phyloP scores from a whole-genome alignment of 768 basidiomycete genomes.

The Podaxis sp. region DNA sequence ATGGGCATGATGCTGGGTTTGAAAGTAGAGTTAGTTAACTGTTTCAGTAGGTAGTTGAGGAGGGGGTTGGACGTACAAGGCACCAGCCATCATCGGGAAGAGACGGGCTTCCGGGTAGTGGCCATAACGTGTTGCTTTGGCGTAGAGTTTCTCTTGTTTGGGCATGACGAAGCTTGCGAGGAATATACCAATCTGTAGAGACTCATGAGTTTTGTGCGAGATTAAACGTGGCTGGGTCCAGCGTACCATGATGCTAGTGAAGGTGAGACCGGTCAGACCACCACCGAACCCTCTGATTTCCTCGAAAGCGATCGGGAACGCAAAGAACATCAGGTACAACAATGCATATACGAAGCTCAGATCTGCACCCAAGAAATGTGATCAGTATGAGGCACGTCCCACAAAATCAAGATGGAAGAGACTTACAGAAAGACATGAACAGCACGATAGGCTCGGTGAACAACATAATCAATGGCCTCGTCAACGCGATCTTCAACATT shows the following conservation, averaged over 20 bases:
- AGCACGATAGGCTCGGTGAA: slow-evolving; percentile 45
- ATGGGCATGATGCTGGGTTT: slow-evolving; percentile 33
- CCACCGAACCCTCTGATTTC: slow-evolving; percentile 39
- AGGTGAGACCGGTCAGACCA: slow-evolving; percentile 41
- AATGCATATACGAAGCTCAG: slow-evolving; percentile 39
- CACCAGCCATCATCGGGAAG: slow-evolving; percentile 40
- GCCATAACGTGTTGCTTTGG: slow-evolving; percentile 30
- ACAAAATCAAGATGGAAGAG: not conserved
- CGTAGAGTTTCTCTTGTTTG: slow-evolving; percentile 34
- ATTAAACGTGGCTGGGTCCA: not conserved
- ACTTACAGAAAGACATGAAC: slow-evolving; percentile 41
- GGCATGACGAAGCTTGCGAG: slow-evolving; percentile 31
- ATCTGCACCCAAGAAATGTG: slow-evolving; percentile 23
- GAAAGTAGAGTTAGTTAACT: not conserved
- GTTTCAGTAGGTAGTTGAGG: not conserved
- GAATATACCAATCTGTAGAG: slow-evolving; percentile 33
- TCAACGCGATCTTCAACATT: slow-evolving; percentile 36
- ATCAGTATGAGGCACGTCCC: not conserved
- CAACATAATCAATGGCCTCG: slow-evolving; percentile 41
- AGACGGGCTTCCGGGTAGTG: slow-evolving; percentile 44
- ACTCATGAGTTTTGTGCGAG: too few species aligned
- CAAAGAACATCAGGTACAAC: slow-evolving; percentile 40
- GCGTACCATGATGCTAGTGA: slow-evolving; percentile 43
- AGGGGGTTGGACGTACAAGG: slow-evolving; percentile 29
- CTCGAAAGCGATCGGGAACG: slow-evolving; percentile 42